Base-by-base conservation (phyloP, 768 basidiomycete genomes). In the Pleurotus eryngii region DNA sequence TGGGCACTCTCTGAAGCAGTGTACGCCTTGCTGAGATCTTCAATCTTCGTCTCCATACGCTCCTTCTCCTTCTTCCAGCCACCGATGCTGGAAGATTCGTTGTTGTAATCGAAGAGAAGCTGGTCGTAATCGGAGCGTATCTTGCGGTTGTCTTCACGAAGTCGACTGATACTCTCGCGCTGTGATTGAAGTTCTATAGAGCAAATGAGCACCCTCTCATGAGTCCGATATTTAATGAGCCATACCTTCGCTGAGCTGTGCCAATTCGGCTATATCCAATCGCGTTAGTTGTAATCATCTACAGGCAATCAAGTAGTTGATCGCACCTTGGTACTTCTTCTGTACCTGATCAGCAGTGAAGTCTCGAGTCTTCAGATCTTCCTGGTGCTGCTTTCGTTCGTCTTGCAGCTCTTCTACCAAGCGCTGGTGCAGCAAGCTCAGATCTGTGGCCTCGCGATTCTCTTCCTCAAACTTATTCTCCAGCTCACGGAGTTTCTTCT, bases 21-120 rank as follows among this genome's bases (percentile, higher is more conserved):
- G 66, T 86, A 92, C 1, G 87, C 90, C 56, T 84, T 85, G 20
- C 81, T 85, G 57, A 92, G 65, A 67, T 93, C 89, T 4, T 68
- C 68, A 54, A 94, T 90, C 79, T 90, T 92, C 53, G 83, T 87
- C 59, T 94, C 90, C 73, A 93, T 75, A 9, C 90, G 86, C 58
- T 93, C 91, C 69, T 86, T 91, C 74, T 95, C 92, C 66, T 90
- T 89, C 74, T 87, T 88, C 92, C 91, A 93, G 3, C 87, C 83
- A 12, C 85, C 81, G 47, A 87, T 86, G 57, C 81, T 87, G 69
- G 87, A 89, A 24, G 88, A 78, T 64, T 92, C 90, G 59, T 90
- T 87, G 59, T 92, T 88, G 61, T 84, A 86, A 39, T 83, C 81
- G 35, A 89, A 71, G 62, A 90, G 88, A 3, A 93, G 77, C 38